These are phyloP conservation scores for Penicillium paneum DNA, from an alignment of 2,329 filamentous ascomycete genomes.

Conservation along the genomic window DNA sequence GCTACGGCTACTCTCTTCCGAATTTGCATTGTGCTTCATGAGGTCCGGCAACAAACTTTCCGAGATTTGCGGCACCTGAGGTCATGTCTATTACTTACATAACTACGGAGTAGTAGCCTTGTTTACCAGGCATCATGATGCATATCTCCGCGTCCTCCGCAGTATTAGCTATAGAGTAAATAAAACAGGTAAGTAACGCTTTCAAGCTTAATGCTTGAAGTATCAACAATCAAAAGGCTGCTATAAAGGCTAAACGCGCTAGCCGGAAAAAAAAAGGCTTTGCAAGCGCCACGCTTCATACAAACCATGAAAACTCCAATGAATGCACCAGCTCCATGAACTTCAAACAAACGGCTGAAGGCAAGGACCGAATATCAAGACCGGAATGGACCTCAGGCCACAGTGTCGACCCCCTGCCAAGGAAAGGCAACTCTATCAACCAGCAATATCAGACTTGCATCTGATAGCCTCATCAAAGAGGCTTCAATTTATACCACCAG, in stretches of 20 bases:
- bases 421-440: not conserved
- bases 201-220: not conserved
- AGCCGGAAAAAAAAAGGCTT: not conserved
- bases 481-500: not conserved
- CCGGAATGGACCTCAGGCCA: not conserved
- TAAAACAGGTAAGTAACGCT: too few relatives aligned
- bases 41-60: conserved; percentile 7
- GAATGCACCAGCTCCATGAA: not conserved
- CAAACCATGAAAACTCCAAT: conserved; percentile 3
- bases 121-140: not conserved
- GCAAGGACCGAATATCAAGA: not conserved
- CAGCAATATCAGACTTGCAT: not conserved
- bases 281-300: not conserved
- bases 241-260: not conserved
- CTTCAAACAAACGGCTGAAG: not conserved
- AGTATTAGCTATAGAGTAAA: not conserved
- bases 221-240: not conserved
- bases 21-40: conserved; percentile 15
- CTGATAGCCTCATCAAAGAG: not conserved
- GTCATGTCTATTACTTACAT: not conserved
- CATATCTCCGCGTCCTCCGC: not conserved
- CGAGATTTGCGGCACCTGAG: not conserved
- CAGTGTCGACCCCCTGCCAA: not conserved
- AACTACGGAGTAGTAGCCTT: not conserved
- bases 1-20: conserved; percentile 28